Evolutionary conservation across 1,139 yeast species (phyloP).

Genomic region (Blastobotrys proliferans): DNA sequence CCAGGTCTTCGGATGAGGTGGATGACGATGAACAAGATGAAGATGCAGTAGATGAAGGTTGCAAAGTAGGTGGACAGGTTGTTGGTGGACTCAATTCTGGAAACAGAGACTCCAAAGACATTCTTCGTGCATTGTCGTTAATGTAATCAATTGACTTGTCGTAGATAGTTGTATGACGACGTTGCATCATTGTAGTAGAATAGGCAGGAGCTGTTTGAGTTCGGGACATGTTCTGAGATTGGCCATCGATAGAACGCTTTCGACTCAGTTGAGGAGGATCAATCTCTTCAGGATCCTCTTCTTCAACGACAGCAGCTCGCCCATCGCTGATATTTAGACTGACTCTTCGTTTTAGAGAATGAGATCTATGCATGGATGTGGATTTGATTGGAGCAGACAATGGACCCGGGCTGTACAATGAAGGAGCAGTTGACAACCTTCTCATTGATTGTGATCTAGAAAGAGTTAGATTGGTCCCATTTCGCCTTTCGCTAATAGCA

Average conservation of each 20-base stretch:
- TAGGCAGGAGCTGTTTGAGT: constrained; percentile 10
- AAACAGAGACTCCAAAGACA: constrained; percentile 22
- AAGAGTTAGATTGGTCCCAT: constrained; percentile 5
- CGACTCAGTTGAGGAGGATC: constrained; percentile 3
- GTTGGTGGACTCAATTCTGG: constrained; percentile 20
- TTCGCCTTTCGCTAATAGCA: constrained; percentile 15
- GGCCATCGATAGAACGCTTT: background rate
- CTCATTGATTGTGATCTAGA: constrained; percentile 11
- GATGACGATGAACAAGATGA: background rate
- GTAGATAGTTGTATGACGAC: constrained; percentile 13
- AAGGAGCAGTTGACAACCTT: constrained; percentile 4
- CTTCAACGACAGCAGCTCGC: constrained; percentile 19
- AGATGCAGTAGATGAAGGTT: background rate
- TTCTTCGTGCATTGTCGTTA: constrained; percentile 19
- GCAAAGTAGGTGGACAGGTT: background rate
- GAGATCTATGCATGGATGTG: constrained; percentile 12
- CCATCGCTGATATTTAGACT: constrained; percentile 18
- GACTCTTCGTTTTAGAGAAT: constrained; percentile 16
- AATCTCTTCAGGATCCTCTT: background rate
- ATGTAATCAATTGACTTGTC: constrained; percentile 18
- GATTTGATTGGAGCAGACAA: constrained; percentile 16
- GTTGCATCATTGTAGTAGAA: background rate
- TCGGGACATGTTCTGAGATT: constrained; percentile 9
- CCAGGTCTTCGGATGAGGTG: constrained; percentile 1
- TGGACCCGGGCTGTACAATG: constrained; percentile 10